Evolutionary conservation across 768 basidiomycete genomes (phyloP), one percentile per base, ranked within the genome.

Genomic region (Kwoniella europaea): DNA sequence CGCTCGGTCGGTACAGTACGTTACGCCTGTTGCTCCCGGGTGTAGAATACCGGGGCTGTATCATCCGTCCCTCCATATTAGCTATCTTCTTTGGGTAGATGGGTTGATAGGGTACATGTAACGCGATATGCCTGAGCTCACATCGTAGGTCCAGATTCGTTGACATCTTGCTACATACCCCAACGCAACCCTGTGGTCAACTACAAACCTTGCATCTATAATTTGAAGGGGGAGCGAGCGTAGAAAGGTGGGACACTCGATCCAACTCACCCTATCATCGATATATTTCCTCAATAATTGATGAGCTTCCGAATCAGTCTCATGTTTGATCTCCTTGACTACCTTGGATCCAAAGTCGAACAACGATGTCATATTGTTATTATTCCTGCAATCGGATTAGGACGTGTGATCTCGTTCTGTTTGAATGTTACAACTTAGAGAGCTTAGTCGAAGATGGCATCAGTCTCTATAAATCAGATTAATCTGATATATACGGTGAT

Each of bases 231-330:
- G 35, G 6, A 35, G 35, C 35, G 35, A 35, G 35, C 6, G 35
- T 7, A 35, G 35, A 35, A 35, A 35, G 6, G 6, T 35, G 35
- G 35, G 35, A 6, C 35, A 35, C 58, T 18, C 35, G 22, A 18
- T 18, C 22, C 12, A 24, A 68, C 68, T 68, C 15, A 68, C 67
- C 29, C 29, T 43, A 53, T 71, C 71, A 52, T 64, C 73, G 44
- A 69, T 18, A 60, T 71, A 65, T 13, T 44, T 63, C 55, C 78
- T 53, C 27, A 79, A 66, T 15, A 79, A 72, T 70, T 76, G 89
- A 83, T 95, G 93, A 10, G 93, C 93, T 84, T 94, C 92, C 1
- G 93, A 94, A 64, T 94, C 91, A 71, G 90, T 88, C 81, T 94
- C 93, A 65, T 91, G 88, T 75, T 86, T 90, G 84, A 88, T 87